phyloP scores from a whole-genome alignment of 495 filamentous ascomycete genomes.

The Neurospora discreta region DNA sequence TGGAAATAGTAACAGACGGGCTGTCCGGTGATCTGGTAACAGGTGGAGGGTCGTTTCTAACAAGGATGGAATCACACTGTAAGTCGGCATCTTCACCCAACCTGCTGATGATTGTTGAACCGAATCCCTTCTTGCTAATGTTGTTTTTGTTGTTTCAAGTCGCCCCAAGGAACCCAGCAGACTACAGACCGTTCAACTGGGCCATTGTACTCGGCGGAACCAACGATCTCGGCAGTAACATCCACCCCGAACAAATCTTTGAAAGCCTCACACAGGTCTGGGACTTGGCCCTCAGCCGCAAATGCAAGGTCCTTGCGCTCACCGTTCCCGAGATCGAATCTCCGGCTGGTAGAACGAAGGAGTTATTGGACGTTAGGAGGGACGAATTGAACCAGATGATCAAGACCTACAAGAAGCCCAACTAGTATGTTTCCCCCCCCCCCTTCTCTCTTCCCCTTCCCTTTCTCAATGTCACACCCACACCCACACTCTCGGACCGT shows the following conservation, averaged over 20 bases:
- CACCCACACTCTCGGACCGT: background rate
- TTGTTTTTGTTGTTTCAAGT: background rate
- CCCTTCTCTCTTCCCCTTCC: background rate
- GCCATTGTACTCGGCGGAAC: constrained; percentile 46
- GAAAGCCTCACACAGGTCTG: constrained; percentile 32
- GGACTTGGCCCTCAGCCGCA: constrained; percentile 32
- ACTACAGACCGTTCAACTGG: constrained; percentile 27
- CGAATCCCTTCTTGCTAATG: background rate
- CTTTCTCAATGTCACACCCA: background rate
- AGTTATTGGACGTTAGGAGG: constrained; percentile 25
- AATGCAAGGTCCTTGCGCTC: constrained; percentile 45
- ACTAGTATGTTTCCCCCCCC: constrained; percentile 30
- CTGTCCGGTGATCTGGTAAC: constrained; percentile 40
- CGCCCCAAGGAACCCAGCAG: constrained; percentile 1
- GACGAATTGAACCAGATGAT: constrained; percentile 43
- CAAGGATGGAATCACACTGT: constrained; percentile 36
- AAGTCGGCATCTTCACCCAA: constrained; percentile 3
- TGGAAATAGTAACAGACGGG: constrained; percentile 32
- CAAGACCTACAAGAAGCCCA: constrained; percentile 27
- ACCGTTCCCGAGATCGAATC: constrained; percentile 43
- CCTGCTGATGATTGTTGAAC: background rate
- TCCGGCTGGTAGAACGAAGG: constrained; percentile 2
- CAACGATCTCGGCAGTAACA: constrained; percentile 40
- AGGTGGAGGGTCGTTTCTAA: constrained; percentile 26
- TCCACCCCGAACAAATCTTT: constrained; percentile 25